Evolutionary conservation across 305 asterid species (phyloP), one percentile per base, ranked within the genome.

Genomic region (Fraxinus paxiana): DNA sequence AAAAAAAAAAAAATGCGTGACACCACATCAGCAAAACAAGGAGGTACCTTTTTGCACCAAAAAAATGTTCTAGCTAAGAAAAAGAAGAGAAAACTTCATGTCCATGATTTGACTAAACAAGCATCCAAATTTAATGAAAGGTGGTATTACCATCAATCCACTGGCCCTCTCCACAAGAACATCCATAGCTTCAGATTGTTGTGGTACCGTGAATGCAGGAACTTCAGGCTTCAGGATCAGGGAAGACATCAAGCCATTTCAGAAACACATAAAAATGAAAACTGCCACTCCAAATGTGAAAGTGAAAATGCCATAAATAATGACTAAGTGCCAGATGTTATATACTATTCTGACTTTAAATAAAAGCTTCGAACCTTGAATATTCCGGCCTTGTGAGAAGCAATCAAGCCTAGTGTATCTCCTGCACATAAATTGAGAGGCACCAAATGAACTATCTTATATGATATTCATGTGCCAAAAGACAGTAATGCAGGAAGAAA

Each of bases 301-400:
- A 75, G 63, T 41, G 35, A 85, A 74, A 30, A 80, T 63, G 18
- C 33, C 76, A 76, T 74, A 85, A 81, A 80, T 69, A 83, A 80
- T 65, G 79, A 71, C 48, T 73, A 33, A 78, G 72, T 63, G 54
- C 80, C 65, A 69, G 43, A 78, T 30, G 24, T 31, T 73, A 41
- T 48, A 20, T 61, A 71, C 41, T 37, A 46, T 51, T 84, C 74
- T 35, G 67, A 83, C 73, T 79, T 81, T 72, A 63, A 38, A 70
- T 26, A 80, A 84, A 77, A 79, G 84, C 17, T 56, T 24, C 63
- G 78, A 83, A 94, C 98, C 98, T 93, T 94, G 69, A 94, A 86
- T 77, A 93, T 94, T 81, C 98, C 98, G 75, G 98, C 98, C 87
- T 94, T 94, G 79, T 94, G 97, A 83, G 95, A 90, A 80, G 98